Evolutionary conservation across 768 basidiomycete species (phyloP), one percentile per base, ranked within the genome.

Genomic region (Cytidiella melzeri): DNA sequence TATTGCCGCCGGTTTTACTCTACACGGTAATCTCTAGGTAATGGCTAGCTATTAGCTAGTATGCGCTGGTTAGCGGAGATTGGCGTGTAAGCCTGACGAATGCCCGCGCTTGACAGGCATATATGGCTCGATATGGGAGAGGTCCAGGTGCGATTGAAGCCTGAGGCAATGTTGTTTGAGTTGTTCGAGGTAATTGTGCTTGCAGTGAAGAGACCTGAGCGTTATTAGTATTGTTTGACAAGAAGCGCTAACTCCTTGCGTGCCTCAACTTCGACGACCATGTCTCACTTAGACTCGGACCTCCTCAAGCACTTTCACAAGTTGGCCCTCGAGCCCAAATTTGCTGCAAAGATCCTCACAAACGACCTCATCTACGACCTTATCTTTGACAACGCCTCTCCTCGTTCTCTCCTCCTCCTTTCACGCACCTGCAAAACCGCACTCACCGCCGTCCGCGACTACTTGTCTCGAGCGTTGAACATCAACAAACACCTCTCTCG

Each of bases 401-500:
- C 56, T 5, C 23, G 24, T 6, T 40, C 46, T 1, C 47, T 60
- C 6, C 13, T 55, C 24, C 48, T 52, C 19, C 34, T 59, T 24
- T 12, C 47, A 6, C 21, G 43, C 13, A 48, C 50, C 19, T 69
- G 64, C 49, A 54, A 54, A 3, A 20, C 20, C 3, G 54, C 47
- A 20, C 51, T 53, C 36, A 2, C 18, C 2, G 61, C 56, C 4
- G 59, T 64, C 0, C 21, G 45, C 2, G 53, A 36, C 1, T 70
- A 61, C 55, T 55, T 50, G 9, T 13, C 4, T 1, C 60, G 66
- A 3, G 65, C 67, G 0, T 72, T 60, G 62, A 66, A 67, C 50
- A 55, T 73, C 51, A 64, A 71, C 48, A 55, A 48, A 19, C 66
- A 66, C 40, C 62, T 74, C 18, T 57, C 54, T 4, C 59, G 61